Evolutionary conservation across 257 asterid genomes (phyloP).

Genomic region (Solanum lycopersicoides): DNA sequence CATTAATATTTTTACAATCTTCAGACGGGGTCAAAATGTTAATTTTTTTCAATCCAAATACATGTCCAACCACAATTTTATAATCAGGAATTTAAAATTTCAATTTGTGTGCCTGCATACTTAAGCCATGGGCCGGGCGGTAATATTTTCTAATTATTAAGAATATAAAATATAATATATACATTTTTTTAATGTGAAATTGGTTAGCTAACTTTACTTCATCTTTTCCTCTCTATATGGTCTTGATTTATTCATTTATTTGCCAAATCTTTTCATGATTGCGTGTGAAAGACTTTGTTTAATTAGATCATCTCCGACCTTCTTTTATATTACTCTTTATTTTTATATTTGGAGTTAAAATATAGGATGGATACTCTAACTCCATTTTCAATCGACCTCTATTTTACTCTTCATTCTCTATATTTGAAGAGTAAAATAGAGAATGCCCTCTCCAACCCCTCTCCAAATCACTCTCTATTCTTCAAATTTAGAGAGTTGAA

Average conservation of each 20-base stretch:
- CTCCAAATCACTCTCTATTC: too few relatives aligned
- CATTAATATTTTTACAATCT: background rate
- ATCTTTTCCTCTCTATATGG: background rate
- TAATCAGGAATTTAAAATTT: background rate
- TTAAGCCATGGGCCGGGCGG: background rate
- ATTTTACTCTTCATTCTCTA: too few relatives aligned
- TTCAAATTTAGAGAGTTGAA: too few relatives aligned
- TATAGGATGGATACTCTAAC: too few relatives aligned
- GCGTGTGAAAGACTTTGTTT: background rate
- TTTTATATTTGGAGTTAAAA: too few relatives aligned
- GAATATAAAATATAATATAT: background rate
- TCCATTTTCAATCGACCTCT: too few relatives aligned
- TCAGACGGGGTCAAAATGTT: background rate
- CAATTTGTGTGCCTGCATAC: background rate
- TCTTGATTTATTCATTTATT: background rate
- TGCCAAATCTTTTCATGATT: background rate
- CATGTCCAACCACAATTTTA: background rate
- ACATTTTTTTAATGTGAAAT: background rate
- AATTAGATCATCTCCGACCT: too few relatives aligned
- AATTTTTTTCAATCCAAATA: background rate
- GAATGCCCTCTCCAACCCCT: too few relatives aligned
- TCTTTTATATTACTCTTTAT: too few relatives aligned
- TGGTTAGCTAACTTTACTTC: background rate
- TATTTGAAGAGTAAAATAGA: too few relatives aligned
- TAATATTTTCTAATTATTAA: background rate